Base-by-base conservation (phyloP, 2,329 filamentous ascomycete genomes). In the Microascus cirrosus region DNA sequence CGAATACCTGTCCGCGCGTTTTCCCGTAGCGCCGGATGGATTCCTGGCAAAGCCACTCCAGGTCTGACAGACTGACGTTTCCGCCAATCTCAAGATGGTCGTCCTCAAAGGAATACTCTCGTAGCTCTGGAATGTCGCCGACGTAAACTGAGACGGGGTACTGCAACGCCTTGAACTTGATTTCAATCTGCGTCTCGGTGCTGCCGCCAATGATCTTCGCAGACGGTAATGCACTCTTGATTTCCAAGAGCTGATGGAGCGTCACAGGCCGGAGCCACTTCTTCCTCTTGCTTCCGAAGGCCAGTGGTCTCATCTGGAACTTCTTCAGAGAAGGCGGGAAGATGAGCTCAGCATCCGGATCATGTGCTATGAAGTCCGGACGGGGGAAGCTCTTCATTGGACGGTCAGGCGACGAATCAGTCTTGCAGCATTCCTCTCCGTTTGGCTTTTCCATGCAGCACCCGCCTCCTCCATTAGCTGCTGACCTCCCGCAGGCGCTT, bases 131-230 rank as follows among this genome's bases (percentile, higher is more conserved):
- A 59, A 99, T 96, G 66, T 99, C 94, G 12, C 93, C 92, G 11
- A 97, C 89, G 63, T 87, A 97, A 0, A 99, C 89, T 0, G 92
- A 96, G 1, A 89, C 84, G 3, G 87, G 86, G 68, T 97, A 97
- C 65, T 91, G 82, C 77, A 96, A 83, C 1, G 87, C 90, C 74
- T 97, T 97, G 81, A 99, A 97, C 72, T 96, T 96, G 74, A 95
- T 89, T 73, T 99, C 94, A 60, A 99, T 97, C 71, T 97, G 94
- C 0, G 93, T 97, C 71, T 99, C 94, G 2, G 92, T 95, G 69
- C 91, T 96, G 61, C 94, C 94, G 55, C 91, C 93, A 61, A 99
- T 96, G 61, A 99, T 84, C 71, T 97, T 99, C 4, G 93, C 90
- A 28, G 86, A 84, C 0, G 93, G 93, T 63, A 90, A 86, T 0